Evolutionary conservation across 192 early-diverging fungal species (phyloP).

Genomic region (Rhizoclosmatium globosum): DNA sequence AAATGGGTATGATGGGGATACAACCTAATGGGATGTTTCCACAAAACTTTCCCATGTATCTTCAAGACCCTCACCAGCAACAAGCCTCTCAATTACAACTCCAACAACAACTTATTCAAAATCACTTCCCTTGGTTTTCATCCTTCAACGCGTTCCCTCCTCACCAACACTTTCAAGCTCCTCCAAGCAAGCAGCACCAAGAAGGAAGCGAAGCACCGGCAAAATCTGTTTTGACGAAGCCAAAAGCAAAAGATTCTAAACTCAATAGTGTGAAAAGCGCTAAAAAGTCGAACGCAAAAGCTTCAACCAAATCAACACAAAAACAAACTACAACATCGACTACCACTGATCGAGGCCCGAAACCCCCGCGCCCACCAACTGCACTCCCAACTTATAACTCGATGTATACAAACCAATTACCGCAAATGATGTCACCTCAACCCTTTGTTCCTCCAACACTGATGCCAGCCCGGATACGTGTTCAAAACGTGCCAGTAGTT

Average conservation of each 20-base stretch:
- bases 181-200: neutral
- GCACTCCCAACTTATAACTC: neutral
- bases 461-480: conserved; percentile 32
- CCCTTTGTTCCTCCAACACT: conserved; percentile 26
- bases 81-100: neutral
- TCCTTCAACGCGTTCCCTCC: neutral
- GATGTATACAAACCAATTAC: neutral
- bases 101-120: conserved; percentile 16
- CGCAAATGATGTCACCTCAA: neutral
- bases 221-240: neutral
- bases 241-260: neutral
- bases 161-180: neutral
- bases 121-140: neutral
- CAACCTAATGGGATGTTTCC: neutral
- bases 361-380: neutral
- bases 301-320: neutral
- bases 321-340: neutral
- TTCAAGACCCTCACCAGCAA: neutral
- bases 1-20: neutral
- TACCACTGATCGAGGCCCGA: neutral
- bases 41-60: too few species aligned
- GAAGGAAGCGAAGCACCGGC: neutral
- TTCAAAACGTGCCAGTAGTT: conserved; percentile 32
- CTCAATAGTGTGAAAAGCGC: neutral
- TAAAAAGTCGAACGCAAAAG: conserved; percentile 1